Evolutionary conservation across 768 basidiomycete species (phyloP).

Genomic region (Pleurotus giganteus): DNA sequence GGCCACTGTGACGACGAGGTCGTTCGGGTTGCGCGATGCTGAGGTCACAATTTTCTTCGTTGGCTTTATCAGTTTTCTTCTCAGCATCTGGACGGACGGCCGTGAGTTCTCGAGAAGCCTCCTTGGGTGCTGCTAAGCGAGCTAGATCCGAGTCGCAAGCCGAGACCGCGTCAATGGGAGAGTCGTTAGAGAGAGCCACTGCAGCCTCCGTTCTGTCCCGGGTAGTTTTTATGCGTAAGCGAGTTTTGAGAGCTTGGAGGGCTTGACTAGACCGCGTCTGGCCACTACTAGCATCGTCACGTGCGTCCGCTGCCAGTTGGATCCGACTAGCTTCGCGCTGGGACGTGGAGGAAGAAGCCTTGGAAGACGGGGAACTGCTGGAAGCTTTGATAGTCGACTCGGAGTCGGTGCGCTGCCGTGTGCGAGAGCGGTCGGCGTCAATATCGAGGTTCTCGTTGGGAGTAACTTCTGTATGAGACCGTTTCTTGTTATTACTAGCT

Average conservation of each 20-base stretch:
- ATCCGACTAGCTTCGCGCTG: not conserved
- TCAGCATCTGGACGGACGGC: not conserved
- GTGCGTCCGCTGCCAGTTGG: not conserved
- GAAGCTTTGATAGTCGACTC: not conserved
- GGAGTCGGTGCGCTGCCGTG: slow-evolving; percentile 1
- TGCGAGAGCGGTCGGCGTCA: not conserved
- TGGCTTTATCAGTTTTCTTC: not conserved
- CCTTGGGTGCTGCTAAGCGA: not conserved
- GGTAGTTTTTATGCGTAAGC: not conserved
- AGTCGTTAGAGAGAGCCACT: not conserved
- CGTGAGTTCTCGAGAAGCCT: not conserved
- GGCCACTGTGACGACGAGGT: not conserved
- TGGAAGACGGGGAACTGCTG: not conserved
- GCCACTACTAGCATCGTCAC: not conserved
- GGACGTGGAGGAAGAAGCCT: not conserved
- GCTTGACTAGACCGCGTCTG: slow-evolving; percentile 1
- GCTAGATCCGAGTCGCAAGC: not conserved
- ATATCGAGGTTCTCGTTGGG: not conserved
- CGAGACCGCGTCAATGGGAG: not conserved
- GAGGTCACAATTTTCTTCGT: not conserved
- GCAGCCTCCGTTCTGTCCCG: slow-evolving; percentile 1
- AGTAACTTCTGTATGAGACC: not conserved
- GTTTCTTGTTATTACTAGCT: not conserved
- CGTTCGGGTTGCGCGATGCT: not conserved
- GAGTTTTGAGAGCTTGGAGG: not conserved